Evolutionary conservation across 1,139 yeast genomes (phyloP), one percentile per base, ranked within the genome.

Genomic region (Blastobotrys malaysiensis): DNA sequence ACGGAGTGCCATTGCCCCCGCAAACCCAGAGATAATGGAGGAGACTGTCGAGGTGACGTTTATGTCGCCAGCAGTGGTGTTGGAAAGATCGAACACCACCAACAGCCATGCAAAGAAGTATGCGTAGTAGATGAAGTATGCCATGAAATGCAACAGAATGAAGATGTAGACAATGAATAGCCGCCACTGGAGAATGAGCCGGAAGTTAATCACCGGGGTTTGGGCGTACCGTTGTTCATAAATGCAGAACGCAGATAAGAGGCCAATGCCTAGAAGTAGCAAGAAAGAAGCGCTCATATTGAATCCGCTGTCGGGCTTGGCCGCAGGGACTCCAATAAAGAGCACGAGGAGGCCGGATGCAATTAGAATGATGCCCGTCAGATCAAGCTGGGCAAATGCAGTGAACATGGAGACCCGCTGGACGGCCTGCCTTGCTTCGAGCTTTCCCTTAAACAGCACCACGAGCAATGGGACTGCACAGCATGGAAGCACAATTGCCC

Each of bases 401-500:
- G 43, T 39, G 13, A 21, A 16, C 24, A 46, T 24, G 16, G 22
- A 27, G 16, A 14, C 21, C 9, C 43, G 3, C 43, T 13, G 20
- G 2, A 18, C 14, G 24, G 16, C 43, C 46, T 44, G 26, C 20
- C 49, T 19, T 13, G 45, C 44, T 43, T 46, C 36, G 2, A 53
- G 18, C 46, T 51, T 50, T 43, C 46, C 43, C 18, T 27, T 16
- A 31, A 45, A 54, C 26, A 54, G 31, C n/a, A 49, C 27, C 21
- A 27, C 16, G 22, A 61, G 51, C 14, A 85, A 69, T 24, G 91
- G 91, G 16, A 85, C 53, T 60, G 84, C 75, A 11, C 80, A 65
- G 44, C 83, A 71, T 19, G 90, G 90, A 71, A 82, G 77, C 58
- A 85, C 82, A 62, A 83, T 80, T 0, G 89, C 88, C 86, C 87